Evolutionary conservation across 2,329 filamentous ascomycete species (phyloP).

Genomic region (Nectriaceae sp.): DNA sequence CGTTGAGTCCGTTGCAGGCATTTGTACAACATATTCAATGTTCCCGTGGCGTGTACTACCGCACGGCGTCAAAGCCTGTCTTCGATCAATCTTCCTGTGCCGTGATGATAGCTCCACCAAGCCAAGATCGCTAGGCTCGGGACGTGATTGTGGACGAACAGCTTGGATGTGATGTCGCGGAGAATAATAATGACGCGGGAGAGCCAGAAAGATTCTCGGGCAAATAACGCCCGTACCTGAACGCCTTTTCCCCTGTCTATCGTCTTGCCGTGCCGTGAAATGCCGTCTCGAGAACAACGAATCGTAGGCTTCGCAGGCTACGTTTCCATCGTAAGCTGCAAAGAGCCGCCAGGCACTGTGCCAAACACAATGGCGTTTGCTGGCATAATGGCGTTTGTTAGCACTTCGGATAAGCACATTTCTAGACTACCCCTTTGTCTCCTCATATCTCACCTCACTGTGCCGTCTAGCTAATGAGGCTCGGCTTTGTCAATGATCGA

Average conservation of each 20-base stretch:
- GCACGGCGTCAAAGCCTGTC: conserved; percentile 9
- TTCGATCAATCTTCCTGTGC: conserved; percentile 1
- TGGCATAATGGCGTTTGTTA: background rate
- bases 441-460: conserved; percentile 11
- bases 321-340: background rate
- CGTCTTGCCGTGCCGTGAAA: background rate
- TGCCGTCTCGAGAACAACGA: background rate
- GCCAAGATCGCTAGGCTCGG: background rate
- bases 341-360: background rate
- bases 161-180: background rate
- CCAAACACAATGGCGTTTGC: background rate
- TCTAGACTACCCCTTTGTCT: background rate
- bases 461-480: conserved; percentile 8
- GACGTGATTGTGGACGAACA: conserved; percentile 1
- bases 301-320: background rate
- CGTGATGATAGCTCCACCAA: conserved; percentile 3
- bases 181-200: background rate
- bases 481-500: conserved; percentile 4
- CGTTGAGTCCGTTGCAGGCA: background rate
- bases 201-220: background rate
- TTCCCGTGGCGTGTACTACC: conserved; percentile 5
- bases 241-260: background rate
- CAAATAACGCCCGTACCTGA: background rate
- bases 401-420: background rate
- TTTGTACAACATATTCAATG: background rate